Evolutionary conservation across 2,329 filamentous ascomycete species (phyloP).

Genomic region (Colletotrichum liaoningense): DNA sequence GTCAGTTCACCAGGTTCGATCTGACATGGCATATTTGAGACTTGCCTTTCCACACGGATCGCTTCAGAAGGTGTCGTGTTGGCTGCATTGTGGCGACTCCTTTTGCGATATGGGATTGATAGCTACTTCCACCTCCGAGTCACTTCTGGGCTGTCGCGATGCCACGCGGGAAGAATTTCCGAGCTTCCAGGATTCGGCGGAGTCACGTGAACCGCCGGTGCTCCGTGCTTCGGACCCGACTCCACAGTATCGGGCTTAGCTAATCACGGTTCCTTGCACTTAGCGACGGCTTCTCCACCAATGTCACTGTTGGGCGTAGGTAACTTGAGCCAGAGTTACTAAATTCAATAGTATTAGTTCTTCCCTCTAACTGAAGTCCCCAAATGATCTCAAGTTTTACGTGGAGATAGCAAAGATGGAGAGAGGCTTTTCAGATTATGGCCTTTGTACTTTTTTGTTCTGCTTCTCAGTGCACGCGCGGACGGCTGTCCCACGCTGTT

Average conservation of each 20-base stretch:
- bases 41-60: constrained; percentile 90
- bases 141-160: constrained; percentile 1
- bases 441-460: too few relatives aligned
- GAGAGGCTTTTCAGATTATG: background rate
- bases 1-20: background rate
- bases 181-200: constrained; percentile 23
- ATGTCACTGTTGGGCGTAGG: too few relatives aligned
- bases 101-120: constrained; percentile 9
- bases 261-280: background rate
- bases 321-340: too few relatives aligned
- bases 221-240: background rate
- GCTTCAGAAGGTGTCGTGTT: constrained; percentile 75
- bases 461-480: background rate
- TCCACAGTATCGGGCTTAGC: background rate
- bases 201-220: constrained; percentile 22
- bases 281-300: too few relatives aligned
- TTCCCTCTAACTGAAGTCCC: too few relatives aligned
- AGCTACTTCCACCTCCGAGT: background rate
- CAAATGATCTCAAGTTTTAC: too few relatives aligned
- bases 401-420: background rate
- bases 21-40: background rate
- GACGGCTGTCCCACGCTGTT: background rate
- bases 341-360: too few relatives aligned
- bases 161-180: constrained; percentile 32
- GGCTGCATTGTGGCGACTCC: constrained; percentile 68